phyloP scores from a whole-genome alignment of 2,329 filamentous ascomycete species.

The Fusarium heterosporum region DNA sequence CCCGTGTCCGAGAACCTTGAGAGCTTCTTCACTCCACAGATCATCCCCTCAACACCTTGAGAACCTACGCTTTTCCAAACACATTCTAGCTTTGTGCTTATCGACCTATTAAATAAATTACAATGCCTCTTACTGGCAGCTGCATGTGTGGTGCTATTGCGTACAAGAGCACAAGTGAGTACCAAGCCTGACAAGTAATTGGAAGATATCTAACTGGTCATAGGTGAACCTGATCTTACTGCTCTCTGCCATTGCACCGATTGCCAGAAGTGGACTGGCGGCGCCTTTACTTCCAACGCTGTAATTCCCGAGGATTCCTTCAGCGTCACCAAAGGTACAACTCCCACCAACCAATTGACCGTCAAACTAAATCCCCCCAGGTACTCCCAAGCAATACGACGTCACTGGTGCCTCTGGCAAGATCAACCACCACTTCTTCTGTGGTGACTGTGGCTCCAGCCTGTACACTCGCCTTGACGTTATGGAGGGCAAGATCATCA shows the following conservation, averaged over 20 bases:
- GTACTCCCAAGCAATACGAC: slow-evolving; percentile 61
- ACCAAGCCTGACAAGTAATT: not conserved
- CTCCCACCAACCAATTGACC: accelerated
- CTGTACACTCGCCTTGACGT: slow-evolving; percentile 65
- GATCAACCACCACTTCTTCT: slow-evolving; percentile 68
- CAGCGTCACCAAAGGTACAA: slow-evolving; percentile 61
- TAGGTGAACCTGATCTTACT: slow-evolving; percentile 56
- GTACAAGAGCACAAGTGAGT: slow-evolving; percentile 52
- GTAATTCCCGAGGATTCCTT: slow-evolving; percentile 61
- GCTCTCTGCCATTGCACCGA: slow-evolving; percentile 66
- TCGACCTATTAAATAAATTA: not conserved
- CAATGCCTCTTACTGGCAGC: slow-evolving; percentile 48
- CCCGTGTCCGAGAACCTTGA: slow-evolving; percentile 40
- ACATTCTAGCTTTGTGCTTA: slow-evolving; percentile 16
- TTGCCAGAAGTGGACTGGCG: slow-evolving; percentile 67
- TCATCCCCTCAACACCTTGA: slow-evolving; percentile 34
- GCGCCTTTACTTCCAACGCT: slow-evolving; percentile 66
- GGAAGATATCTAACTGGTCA: not conserved
- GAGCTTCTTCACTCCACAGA: slow-evolving; percentile 29
- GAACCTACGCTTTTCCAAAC: slow-evolving; percentile 16
- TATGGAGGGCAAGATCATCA: slow-evolving; percentile 61
- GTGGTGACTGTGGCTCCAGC: slow-evolving; percentile 62
- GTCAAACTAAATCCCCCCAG: slow-evolving; percentile 42
- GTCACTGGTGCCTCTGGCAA: slow-evolving; percentile 62
- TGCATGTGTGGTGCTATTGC: slow-evolving; percentile 54